Evolutionary conservation across 2,329 filamentous ascomycete species (phyloP).

Genomic region (Scedosporium boydii): DNA sequence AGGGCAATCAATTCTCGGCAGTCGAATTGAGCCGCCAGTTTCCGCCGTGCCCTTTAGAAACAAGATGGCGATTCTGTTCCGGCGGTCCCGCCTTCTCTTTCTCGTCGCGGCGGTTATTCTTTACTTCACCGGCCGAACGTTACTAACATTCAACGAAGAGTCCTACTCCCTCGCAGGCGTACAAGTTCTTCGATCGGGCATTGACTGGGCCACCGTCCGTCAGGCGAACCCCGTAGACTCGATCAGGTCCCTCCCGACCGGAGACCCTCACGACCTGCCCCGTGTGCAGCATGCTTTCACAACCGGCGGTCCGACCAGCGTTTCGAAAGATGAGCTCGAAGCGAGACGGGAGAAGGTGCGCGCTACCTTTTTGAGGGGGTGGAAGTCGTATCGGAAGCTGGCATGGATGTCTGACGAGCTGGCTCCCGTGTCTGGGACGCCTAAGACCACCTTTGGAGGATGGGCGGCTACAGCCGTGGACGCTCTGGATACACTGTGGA

Average conservation of each 20-base stretch:
- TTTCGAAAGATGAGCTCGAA: constrained; percentile 6
- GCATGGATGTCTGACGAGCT: constrained; percentile 46
- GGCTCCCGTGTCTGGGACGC: constrained; percentile 34
- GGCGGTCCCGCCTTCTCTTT: background rate
- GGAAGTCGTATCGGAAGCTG: constrained; percentile 39
- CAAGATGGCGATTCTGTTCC: constrained; percentile 3
- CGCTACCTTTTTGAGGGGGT: constrained; percentile 31
- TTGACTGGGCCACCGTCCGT: constrained; percentile 20
- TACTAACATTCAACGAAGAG: background rate
- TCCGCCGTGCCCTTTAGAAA: background rate
- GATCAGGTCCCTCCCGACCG: constrained; percentile 21
- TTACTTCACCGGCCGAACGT: constrained; percentile 1
- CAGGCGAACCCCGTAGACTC: constrained; percentile 20
- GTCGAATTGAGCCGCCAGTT: background rate
- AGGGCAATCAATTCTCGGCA: background rate
- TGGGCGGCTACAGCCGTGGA: constrained; percentile 54
- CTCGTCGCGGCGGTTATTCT: background rate
- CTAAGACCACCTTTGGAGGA: constrained; percentile 38
- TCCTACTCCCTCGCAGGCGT: constrained; percentile 4
- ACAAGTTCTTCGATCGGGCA: constrained; percentile 16
- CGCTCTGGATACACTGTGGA: constrained; percentile 50
- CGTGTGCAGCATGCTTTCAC: constrained; percentile 27
- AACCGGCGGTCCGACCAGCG: constrained; percentile 8
- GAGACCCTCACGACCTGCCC: constrained; percentile 15
- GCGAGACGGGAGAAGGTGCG: constrained; percentile 31